A percentile compares a stretch with the other conserved stretches of the same genome.
Conservation (phyloP, 495 filamentous ascomycete species). For the Lophiostoma macrostomum region DNA sequence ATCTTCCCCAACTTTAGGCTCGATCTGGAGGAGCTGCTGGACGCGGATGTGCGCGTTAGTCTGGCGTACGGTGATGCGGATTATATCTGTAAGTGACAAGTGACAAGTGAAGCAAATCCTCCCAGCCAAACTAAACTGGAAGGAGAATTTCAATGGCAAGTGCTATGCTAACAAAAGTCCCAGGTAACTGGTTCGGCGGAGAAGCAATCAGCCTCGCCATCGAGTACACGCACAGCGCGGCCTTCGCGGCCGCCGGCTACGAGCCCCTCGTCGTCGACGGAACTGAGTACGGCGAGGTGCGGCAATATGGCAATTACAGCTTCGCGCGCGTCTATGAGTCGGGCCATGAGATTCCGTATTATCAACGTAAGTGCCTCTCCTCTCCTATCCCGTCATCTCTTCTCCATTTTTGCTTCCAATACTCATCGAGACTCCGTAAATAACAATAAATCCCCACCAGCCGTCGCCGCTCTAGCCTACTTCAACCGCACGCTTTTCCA, state of each 20-base stretch:
- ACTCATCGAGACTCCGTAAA: not conserved
- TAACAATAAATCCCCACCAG: not conserved
- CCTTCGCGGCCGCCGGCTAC: conserved; percentile 59
- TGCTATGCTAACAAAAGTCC: not conserved
- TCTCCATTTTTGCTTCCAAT: no score
- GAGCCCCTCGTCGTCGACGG: conserved; percentile 42
- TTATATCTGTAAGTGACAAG: conserved; percentile 41
- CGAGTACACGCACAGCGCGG: conserved; percentile 42
- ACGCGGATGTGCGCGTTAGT: conserved; percentile 45
- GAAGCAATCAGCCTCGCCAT: conserved; percentile 54
- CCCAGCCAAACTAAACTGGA: no score
- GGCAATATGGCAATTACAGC: conserved; percentile 47
- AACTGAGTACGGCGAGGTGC: conserved; percentile 44
- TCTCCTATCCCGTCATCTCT: not conserved
- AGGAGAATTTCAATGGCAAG: no score
- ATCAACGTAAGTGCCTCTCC: conserved; percentile 23
- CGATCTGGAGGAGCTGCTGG: conserved; percentile 49
- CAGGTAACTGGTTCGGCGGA: conserved; percentile 36
- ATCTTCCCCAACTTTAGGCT: conserved; percentile 45
- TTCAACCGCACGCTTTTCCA: conserved; percentile 25
- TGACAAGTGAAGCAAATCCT: no score
- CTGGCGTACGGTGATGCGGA: conserved; percentile 51
- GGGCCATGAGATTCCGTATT: conserved; percentile 40
- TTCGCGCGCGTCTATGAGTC: conserved; percentile 47
- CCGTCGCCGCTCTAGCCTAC: conserved; percentile 13